These are phyloP conservation scores for Boletus rufocinnamomeus DNA, from an alignment of 768 basidiomycete species.

Conservation along the genomic window DNA sequence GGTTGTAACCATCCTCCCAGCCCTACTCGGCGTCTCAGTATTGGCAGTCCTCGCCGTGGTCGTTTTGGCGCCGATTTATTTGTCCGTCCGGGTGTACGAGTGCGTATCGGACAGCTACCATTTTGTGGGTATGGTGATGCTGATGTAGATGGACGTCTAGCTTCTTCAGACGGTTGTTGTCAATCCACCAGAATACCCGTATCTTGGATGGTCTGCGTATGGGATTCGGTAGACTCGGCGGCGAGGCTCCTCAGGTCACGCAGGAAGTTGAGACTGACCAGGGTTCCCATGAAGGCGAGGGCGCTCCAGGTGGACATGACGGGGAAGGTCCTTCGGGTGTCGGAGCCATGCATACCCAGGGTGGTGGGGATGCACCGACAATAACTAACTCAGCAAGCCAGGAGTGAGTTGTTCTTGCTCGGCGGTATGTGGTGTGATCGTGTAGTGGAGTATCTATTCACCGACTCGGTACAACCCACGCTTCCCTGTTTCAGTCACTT, in stretches of 20 bases:
- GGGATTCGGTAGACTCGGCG: not conserved
- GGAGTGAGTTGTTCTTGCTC: not conserved
- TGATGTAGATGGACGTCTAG: conserved; percentile 4
- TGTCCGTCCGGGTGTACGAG: conserved; percentile 6
- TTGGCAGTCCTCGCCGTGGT: conserved; percentile 17
- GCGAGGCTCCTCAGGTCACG: no score
- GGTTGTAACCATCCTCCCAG: conserved; percentile 13
- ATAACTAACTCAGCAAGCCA: not conserved
- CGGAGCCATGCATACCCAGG: not conserved
- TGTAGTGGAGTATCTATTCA: not conserved
- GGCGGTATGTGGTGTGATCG: not conserved
- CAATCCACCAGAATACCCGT: conserved; percentile 1
- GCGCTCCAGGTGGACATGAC: not conserved
- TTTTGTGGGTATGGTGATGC: not conserved
- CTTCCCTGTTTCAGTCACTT: not conserved
- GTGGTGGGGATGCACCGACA: not conserved
- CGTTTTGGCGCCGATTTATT: conserved; percentile 9
- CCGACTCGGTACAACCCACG: not conserved
- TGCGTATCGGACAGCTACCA: conserved; percentile 3
- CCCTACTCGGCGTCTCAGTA: conserved; percentile 21
- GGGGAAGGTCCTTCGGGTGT: not conserved
- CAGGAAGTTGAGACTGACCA: not conserved
- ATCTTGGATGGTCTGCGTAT: conserved; percentile 2
- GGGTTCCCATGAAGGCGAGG: not conserved
- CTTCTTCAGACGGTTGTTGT: not conserved